Base-by-base conservation (phyloP, 176 grass and related monocot species). In the Aegilops sharonensis region DNA sequence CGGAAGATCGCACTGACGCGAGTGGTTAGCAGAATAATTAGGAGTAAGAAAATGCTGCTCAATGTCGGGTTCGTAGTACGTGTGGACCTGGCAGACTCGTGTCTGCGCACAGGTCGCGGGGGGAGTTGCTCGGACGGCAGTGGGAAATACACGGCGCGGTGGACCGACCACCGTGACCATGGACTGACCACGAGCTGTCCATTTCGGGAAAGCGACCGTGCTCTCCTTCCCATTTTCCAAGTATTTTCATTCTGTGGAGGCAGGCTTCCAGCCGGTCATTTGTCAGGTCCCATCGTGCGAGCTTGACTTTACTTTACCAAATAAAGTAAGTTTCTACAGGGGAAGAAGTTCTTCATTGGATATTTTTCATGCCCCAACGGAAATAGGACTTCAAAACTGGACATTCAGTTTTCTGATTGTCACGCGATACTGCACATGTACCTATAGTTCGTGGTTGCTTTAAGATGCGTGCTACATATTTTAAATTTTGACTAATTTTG, bases 81-180 rank as follows among this genome's bases (percentile, higher is more conserved):
- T 40, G 81, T 83, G 34, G 50, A 72, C 81, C 32, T 29, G 25
- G 25, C 27, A 4, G 80, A 71, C 80, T 37, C 57, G 12, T 25
- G 30, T 40, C 8, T 60, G 6, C 52, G 45, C 59, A n/a, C 37
- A 17, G 9, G 29, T 82, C 50, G 61, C 70, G 32, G 11, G 23
- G 54, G 54, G 21, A 72, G 30, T 85, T 85, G 82, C 82, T 34
- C 11, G 23, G 43, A 20, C 76, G 20, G 25, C 32, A 21, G 34
- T 0, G 61, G 11, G 60, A 80, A 74, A 61, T 54, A 65, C 75
- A 25, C 24, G 18, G 43, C 15, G 8, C 30, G 36, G 42, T 56
- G 75, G 83, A 77, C 71, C 59, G 70, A 87, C 78, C 56, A 21
- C 78, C 37, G 25, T 2, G 15, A 59, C 78, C 56, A 25, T 2